Evolutionary conservation across 805 yeast species (phyloP).

Genomic region (Torulaspora quercuum): DNA sequence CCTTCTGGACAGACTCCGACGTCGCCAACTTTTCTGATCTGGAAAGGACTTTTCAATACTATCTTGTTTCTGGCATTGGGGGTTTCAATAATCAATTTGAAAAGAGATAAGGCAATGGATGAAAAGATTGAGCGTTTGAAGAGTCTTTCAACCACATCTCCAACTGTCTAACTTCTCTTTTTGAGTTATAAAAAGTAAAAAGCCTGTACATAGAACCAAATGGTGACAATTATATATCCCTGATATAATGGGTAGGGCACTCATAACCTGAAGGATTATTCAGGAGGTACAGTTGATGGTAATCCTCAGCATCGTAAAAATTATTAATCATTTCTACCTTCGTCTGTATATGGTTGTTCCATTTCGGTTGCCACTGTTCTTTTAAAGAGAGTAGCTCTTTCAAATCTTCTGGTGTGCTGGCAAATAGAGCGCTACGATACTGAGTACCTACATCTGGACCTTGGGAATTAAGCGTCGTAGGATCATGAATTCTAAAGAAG

Average conservation of each 20-base stretch:
- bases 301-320: slow-evolving; percentile 94
- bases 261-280: slow-evolving; percentile 84
- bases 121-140: slow-evolving; percentile 6
- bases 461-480: slow-evolving; percentile 77
- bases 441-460: slow-evolving; percentile 91
- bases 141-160: not conserved
- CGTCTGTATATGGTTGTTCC: slow-evolving; percentile 69
- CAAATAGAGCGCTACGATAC: slow-evolving; percentile 79
- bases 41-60: slow-evolving; percentile 26
- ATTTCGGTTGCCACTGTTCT: slow-evolving; percentile 60
- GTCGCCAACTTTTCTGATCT: slow-evolving; percentile 18
- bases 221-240: slow-evolving; percentile 40
- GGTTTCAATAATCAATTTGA: slow-evolving; percentile 20
- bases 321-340: slow-evolving; percentile 59
- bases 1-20: slow-evolving; percentile 4
- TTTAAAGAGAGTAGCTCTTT: slow-evolving; percentile 45
- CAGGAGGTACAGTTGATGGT: slow-evolving; percentile 79
- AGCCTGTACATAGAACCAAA: slow-evolving; percentile 5
- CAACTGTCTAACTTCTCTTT: not conserved
- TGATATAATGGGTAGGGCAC: slow-evolving; percentile 82
- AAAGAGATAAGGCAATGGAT: slow-evolving; percentile 18
- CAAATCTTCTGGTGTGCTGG: slow-evolving; percentile 49
- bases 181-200: slow-evolving; percentile 2
- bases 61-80: slow-evolving; percentile 23
- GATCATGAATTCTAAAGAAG: slow-evolving; percentile 91